phyloP scores from a whole-genome alignment of 805 yeast genomes.

The Teunomyces stri region DNA sequence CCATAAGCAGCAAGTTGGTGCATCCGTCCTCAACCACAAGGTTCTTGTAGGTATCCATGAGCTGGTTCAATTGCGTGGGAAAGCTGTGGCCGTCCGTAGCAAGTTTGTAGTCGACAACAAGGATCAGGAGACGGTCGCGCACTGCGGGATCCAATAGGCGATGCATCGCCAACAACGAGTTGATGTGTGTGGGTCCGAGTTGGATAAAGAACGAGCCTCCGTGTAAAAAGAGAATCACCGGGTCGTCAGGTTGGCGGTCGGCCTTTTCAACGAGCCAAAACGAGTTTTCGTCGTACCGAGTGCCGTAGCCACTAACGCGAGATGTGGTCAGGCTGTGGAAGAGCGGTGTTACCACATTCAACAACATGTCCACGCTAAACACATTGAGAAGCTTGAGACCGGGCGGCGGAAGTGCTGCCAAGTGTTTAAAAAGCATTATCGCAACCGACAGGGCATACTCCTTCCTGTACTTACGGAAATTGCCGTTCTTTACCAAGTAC shows the following conservation, averaged over 20 bases:
- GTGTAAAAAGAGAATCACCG: conserved; percentile 34
- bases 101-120: conserved; percentile 26
- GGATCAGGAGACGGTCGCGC: conserved; percentile 16
- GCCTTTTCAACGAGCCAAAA: conserved; percentile 34
- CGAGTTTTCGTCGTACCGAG: conserved; percentile 26
- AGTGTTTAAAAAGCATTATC: conserved; percentile 10
- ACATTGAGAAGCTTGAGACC: background rate
- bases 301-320: conserved; percentile 31
- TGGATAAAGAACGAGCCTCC: conserved; percentile 42
- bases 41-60: conserved; percentile 24
- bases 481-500: conserved; percentile 14
- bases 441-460: conserved; percentile 11
- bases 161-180: conserved; percentile 26
- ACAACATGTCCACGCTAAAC: conserved; percentile 9
- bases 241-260: conserved; percentile 22
- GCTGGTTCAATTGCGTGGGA: conserved; percentile 33
- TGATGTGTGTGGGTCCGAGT: conserved; percentile 28
- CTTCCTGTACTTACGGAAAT: conserved; percentile 13
- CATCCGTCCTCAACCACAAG: conserved; percentile 19
- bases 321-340: conserved; percentile 1
- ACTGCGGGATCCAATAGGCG: conserved; percentile 24
- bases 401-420: conserved; percentile 14
- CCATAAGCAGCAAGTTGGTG: conserved; percentile 32
- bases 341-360: conserved; percentile 11
- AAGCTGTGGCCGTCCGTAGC: conserved; percentile 28